Base-by-base conservation (phyloP, 331 rosid genomes). In the Telfairia occidentalis region DNA sequence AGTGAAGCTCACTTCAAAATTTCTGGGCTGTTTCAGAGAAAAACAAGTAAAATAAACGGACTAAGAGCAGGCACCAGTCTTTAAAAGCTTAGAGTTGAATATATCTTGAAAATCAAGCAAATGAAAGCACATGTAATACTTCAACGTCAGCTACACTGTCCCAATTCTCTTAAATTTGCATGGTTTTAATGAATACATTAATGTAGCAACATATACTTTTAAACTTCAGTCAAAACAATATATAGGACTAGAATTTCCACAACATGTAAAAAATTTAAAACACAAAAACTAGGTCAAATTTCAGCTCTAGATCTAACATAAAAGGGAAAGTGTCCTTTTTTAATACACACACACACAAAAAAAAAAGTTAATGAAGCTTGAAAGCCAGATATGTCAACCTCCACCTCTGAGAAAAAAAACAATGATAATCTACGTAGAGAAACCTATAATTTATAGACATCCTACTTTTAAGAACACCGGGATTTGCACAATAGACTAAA, bases 1-100 rank as follows among this genome's bases (percentile, higher is more conserved):
- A 48, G 40, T 71, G 76, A 46, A 48, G 60, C 60, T 71, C 57
- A 48, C 60, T 38, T 48, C 60, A 71, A 71, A 71, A 48, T 4
- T 29, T 46, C 59, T 30, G 45, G 75, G 60, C 60, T 29, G 76
- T 49, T 46, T 49, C 59, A 71, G 43, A 30, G 59, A 9, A 48
- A 49, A 46, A 29, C 16, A 18, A 18, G 4, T 16, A 19, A 42
- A 50, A 50, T n/a, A 18, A 16, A 50, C 9, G 24, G 9, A 16
- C 8, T 12, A 50, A 50, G 57, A 50, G 9, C 5, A 50, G 5
- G 24, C n/a, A 50, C 21, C 9, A 65, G 30, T 11, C 9, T 19
- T 66, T 66, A 65, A 21, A 13, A 67, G 74, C 52, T 42, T 40
- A 30, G 15, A n/a, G n/a, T n/a, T n/a, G n/a, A 65, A 42, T 1